Evolutionary conservation across 768 basidiomycete species (phyloP), one percentile per base, ranked within the genome.

Genomic region (Tephrocybe sp.): DNA sequence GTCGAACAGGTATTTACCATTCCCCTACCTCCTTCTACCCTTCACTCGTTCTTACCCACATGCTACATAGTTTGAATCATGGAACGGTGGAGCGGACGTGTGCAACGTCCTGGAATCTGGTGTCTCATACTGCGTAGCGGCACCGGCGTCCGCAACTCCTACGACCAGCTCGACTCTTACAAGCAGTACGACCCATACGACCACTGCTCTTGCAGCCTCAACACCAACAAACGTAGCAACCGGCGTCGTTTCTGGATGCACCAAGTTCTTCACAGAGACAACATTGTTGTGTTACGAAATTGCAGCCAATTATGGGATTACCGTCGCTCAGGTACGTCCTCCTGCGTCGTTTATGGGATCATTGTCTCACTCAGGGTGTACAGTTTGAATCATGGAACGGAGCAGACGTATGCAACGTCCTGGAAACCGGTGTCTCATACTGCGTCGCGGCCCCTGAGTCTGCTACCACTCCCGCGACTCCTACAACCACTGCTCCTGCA

Each of bases 321-420:
- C 25, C 13, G 31, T 45, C 15, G 16, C 27, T 5, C 47, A 41
- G 47, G 52, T 49, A 40, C 30, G 37, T 30, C n/a, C 19, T 21
- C 26, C 25, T 9, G 22, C 1, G 30, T 12, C 11, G 9, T 12
- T 3, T 1, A 2, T 24, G 8, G 21, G 9, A 41, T 15, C 4
- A 19, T 15, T 9, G 31, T 13, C 39, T 34, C 25, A 25, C 11
- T 18, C 15, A 16, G 25, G 18, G 1, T 34, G 9, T 13, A 16
- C 24, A 52, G 51, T 52, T 52, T 30, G 51, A 52, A 22, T 5
- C 44, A 3, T 52, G 51, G 51, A 52, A 52, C 16, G 51, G 51
- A 13, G 51, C 51, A 9, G 44, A 31, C 7, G 51, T 52, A 2
- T 52, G 51, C 13, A 41, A 46, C 24, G 51, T 52, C 13, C 38